Conservation (phyloP, 2,329 filamentous ascomycete genomes). For the Shiraia bambusicola region DNA sequence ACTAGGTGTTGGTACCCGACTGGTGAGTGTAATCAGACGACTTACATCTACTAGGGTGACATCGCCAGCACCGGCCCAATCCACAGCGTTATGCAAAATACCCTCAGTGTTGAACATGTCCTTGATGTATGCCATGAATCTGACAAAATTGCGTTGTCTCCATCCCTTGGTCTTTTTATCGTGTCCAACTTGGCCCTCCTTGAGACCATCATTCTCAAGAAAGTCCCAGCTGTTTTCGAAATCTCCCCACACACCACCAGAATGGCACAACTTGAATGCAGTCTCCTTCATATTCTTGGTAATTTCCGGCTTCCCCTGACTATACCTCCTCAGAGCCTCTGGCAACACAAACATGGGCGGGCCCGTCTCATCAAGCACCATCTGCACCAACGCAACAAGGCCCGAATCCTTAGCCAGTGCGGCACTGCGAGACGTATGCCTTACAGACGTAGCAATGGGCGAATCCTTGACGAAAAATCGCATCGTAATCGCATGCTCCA, state of each 20-base stretch:
- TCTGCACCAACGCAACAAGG: constrained; percentile 28
- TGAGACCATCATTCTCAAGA: constrained; percentile 33
- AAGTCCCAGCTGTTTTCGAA: constrained; percentile 31
- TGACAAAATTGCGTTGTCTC: constrained; percentile 33
- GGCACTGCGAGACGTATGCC: constrained; percentile 34
- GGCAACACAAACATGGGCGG: constrained; percentile 33
- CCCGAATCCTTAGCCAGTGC: constrained; percentile 29
- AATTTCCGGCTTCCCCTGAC: constrained; percentile 26
- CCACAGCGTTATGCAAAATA: constrained; percentile 26
- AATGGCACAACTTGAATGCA: constrained; percentile 33
- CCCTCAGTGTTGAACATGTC: constrained; percentile 34
- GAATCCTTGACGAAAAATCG: constrained; percentile 37
- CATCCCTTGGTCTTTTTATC: constrained; percentile 28
- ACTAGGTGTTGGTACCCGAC: not conserved
- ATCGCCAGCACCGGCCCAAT: constrained; percentile 29
- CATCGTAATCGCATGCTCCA: constrained; percentile 40
- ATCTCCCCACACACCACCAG: constrained; percentile 26
- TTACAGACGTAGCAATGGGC: constrained; percentile 15
- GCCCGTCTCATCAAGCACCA: constrained; percentile 26
- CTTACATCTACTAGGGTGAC: constrained; percentile 33
- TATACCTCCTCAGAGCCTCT: constrained; percentile 30
- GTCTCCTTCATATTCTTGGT: constrained; percentile 27
- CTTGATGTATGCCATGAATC: constrained; percentile 39
- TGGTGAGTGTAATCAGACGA: not conserved
- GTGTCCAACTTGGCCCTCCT: constrained; percentile 14